phyloP scores from a whole-genome alignment of 768 basidiomycete genomes.

The Gelatoporia subvermispora region DNA sequence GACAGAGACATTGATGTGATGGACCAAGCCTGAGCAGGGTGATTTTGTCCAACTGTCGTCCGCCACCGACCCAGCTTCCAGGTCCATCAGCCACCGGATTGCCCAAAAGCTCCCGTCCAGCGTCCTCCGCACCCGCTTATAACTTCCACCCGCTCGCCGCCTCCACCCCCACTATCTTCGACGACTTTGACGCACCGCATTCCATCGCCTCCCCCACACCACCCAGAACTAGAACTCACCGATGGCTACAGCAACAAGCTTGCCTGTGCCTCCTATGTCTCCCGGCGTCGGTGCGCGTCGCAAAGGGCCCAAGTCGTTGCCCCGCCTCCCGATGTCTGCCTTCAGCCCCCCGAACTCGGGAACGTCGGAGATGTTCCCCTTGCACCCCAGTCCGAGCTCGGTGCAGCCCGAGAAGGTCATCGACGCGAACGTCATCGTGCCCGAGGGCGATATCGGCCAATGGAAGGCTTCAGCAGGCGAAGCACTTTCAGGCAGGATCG shows the following conservation, averaged over 20 bases:
- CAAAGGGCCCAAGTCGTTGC: conserved; percentile 60
- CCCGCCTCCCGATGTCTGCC: conserved; percentile 69
- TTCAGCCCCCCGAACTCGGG: conserved; percentile 71
- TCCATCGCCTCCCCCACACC: not conserved
- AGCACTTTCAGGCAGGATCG: conserved; percentile 38
- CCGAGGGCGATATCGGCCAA: conserved; percentile 35
- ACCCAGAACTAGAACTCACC: not conserved
- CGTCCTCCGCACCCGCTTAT: no score
- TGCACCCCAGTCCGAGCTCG: conserved; percentile 63
- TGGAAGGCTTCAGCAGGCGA: conserved; percentile 53
- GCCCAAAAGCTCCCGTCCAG: no score
- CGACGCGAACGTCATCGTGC: conserved; percentile 60
- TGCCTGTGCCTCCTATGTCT: conserved; percentile 27
- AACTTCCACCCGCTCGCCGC: not conserved
- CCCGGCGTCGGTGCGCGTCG: conserved; percentile 47
- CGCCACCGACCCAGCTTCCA: no score
- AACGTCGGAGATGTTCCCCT: conserved; percentile 59
- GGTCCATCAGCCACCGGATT: no score
- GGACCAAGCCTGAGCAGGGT: no score
- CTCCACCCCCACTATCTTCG: not conserved
- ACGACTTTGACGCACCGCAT: not conserved
- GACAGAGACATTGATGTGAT: no score
- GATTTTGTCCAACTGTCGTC: no score
- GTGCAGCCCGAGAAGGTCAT: conserved; percentile 59
- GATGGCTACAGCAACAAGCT: not conserved